Evolutionary conservation across 1,284 basidiomycete genomes (phyloP).

Genomic region (Malassezia equina): DNA sequence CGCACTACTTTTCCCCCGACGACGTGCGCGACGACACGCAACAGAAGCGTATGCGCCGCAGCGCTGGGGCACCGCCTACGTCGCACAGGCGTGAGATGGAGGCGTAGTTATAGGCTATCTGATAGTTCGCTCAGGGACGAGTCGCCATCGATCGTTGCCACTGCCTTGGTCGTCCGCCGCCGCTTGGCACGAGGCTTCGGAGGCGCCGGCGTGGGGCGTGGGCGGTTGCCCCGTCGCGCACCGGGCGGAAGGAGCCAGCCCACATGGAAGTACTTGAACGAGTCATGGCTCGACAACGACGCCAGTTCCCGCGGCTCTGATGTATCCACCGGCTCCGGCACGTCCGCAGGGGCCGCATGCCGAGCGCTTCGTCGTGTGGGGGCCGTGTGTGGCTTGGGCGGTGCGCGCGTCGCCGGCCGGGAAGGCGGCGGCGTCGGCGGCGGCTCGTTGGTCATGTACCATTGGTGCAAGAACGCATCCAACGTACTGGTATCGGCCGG

Average conservation of each 20-base stretch:
- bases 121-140: slow-evolving; percentile 17
- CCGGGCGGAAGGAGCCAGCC: slow-evolving; percentile 81
- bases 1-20: slow-evolving; percentile 33
- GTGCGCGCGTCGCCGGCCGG: background rate
- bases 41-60: slow-evolving; percentile 11
- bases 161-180: background rate
- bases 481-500: slow-evolving; percentile 12
- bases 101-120: background rate
- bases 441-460: slow-evolving; percentile 14
- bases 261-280: slow-evolving; percentile 71
- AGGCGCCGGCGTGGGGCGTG: slow-evolving; percentile 4
- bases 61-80: slow-evolving; percentile 1
- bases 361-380: slow-evolving; percentile 2
- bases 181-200: background rate
- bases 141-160: background rate
- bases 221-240: slow-evolving; percentile 12
- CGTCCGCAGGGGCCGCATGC: background rate
- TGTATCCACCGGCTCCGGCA: background rate
- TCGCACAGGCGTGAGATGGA: background rate
- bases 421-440: slow-evolving; percentile 8
- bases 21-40: slow-evolving; percentile 22
- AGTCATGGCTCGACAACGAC: slow-evolving; percentile 59
- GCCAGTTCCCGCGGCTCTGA: slow-evolving; percentile 7
- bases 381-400: background rate
- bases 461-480: slow-evolving; percentile 13